Base-by-base conservation (phyloP, 2,329 filamentous ascomycete species). In the Sarocladium strictum region DNA sequence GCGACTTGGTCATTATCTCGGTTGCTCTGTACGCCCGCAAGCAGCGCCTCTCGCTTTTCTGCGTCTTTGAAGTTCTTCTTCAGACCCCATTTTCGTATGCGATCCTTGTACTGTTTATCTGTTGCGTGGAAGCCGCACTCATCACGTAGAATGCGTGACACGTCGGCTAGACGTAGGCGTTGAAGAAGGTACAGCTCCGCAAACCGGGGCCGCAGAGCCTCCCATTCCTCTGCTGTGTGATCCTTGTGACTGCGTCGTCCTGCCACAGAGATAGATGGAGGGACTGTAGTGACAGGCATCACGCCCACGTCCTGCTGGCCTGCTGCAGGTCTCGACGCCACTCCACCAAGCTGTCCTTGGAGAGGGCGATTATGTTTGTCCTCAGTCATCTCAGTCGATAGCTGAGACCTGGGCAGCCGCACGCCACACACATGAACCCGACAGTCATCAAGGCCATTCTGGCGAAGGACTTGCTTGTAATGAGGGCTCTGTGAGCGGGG, bases 101-200 rank as follows among this genome's bases (percentile, higher is more conserved):
- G 40, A 45, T 45, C 40, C 21, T 45, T 45, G 40, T 6, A 45
- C 40, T 45, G 40, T 26, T 45, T 45, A 26, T 45, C 40, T 7
- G 40, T 45, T 12, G 40, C 40, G 15, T 45, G 40, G 17, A 45
- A 45, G 21, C 40, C 40, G 40, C 17, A 15, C 7, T 45, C 40
- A 12, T 45, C 40, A 23, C 40, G 40, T 17, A 45, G 15, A 45
- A 45, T 45, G 7, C 40, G 40, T 9, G 40, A 45, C 21, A 45
- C 40, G 15, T 45, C 40, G 10, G 40, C 23, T 15, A 45, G 24
- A 7, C 40, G 40, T 7, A 12, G 40, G 4, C 40, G 17, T 9
- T 45, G 14, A 6, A 17, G 11, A 7, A 45, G 40, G 40, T 45
- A 45, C 17, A 45, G 40, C 23, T 45, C 17, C 11, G 40, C 24